Conservation (phyloP, 805 yeast genomes). For the Monosporozyma solicola region DNA sequence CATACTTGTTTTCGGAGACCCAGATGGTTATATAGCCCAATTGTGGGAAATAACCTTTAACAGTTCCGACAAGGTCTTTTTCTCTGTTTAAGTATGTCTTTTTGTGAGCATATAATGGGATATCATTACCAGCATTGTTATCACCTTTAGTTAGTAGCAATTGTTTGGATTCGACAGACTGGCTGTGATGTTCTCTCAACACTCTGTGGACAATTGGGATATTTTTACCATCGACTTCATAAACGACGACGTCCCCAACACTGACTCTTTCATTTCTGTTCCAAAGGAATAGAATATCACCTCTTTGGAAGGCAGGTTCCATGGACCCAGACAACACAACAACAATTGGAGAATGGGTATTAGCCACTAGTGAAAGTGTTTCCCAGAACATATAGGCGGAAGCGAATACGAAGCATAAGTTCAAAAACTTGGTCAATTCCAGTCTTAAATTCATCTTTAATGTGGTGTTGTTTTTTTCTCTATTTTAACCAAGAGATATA, state of each 20-base stretch:
- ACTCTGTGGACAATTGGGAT: slow-evolving; percentile 98
- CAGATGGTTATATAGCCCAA: slow-evolving; percentile 88
- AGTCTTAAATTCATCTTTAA: slow-evolving; percentile 48
- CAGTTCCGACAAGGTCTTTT: slow-evolving; percentile 79
- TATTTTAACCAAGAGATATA: not conserved
- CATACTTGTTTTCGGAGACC: slow-evolving; percentile 78
- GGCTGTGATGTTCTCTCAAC: slow-evolving; percentile 60
- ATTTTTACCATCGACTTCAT: slow-evolving; percentile 64
- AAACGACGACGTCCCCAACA: slow-evolving; percentile 93
- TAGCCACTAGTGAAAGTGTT: slow-evolving; percentile 61
- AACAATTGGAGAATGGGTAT: slow-evolving; percentile 88
- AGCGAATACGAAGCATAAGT: slow-evolving; percentile 69
- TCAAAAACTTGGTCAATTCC: slow-evolving; percentile 56
- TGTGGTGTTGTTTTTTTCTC: not conserved
- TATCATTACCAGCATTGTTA: slow-evolving; percentile 86
- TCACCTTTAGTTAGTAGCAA: slow-evolving; percentile 89
- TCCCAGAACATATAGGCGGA: slow-evolving; percentile 93
- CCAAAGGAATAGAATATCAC: slow-evolving; percentile 88
- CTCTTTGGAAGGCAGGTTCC: slow-evolving; percentile 99
- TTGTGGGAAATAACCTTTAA: slow-evolving; percentile 83
- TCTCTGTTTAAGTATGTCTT: slow-evolving; percentile 70
- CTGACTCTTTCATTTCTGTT: slow-evolving; percentile 58
- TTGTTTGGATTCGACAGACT: slow-evolving; percentile 40
- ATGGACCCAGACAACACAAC: slow-evolving; percentile 96
- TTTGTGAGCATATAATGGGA: slow-evolving; percentile 69